Conservation (phyloP, 2,329 filamentous ascomycete genomes). For the Phialophora verrucosa region DNA sequence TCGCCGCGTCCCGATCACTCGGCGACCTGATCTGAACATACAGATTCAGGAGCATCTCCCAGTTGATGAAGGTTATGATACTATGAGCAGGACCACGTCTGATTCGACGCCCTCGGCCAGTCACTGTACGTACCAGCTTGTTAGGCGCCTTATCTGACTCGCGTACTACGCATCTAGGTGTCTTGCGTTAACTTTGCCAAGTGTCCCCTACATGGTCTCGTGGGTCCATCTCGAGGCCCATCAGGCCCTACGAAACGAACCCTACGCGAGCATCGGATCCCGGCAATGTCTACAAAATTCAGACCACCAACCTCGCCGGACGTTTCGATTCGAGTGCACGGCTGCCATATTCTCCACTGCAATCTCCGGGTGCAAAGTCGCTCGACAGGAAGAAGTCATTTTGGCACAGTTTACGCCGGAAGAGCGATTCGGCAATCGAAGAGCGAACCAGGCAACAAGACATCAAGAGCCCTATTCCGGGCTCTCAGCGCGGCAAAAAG, state of each 20-base stretch:
- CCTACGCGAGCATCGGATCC: conserved; percentile 3
- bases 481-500: conserved; percentile 5
- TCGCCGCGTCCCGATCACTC: not conserved
- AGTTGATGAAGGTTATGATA: conserved; percentile 8
- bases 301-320: not conserved
- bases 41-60: conserved; percentile 7
- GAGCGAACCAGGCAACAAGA: not conserved
- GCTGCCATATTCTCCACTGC: conserved; percentile 4
- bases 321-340: not conserved
- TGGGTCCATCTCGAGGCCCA: not conserved
- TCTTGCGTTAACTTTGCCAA: conserved; percentile 5
- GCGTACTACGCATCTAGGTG: not conserved
- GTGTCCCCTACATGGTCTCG: conserved; percentile 10
- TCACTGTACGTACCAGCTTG: conserved; percentile 5
- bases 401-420: conserved; percentile 7
- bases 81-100: conserved; percentile 10
- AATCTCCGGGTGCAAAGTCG: conserved; percentile 1
- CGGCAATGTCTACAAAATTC: conserved; percentile 13
- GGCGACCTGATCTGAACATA: conserved; percentile 9
- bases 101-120: conserved; percentile 1
- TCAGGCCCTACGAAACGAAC: conserved; percentile 13
- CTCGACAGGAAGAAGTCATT: conserved; percentile 11
- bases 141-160: not conserved
- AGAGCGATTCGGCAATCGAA: conserved; percentile 10
- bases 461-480: not conserved